Base-by-base conservation (phyloP, 2,329 filamentous ascomycete genomes). In the Rutstroemia sp. region DNA sequence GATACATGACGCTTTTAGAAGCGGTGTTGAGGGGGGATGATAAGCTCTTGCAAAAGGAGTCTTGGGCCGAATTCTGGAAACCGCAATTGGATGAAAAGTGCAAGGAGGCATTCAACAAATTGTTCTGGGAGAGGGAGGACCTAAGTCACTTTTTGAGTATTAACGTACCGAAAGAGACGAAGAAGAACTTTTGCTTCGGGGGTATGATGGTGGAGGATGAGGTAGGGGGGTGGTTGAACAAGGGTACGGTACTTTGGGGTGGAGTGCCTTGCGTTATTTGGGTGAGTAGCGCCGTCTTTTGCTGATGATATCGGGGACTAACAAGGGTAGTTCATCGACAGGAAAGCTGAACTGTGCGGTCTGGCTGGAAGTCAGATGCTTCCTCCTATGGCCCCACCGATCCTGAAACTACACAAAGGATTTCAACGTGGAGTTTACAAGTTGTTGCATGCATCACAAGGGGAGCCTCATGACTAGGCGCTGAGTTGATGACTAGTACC, bases 11-110 rank as follows among this genome's bases (percentile, higher is more conserved):
- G 47, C 61, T 82, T 2, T 61, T 78, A 3, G 69, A 68, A 4
- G 77, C 75, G 2, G 63, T 83, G 1, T 69, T 80, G 0, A 64
- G 68, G 2, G 73, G 80, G 47, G 78, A 82, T 54, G 75, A 72
- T 5, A 75, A 71, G 37, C 59, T 82, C 0, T 70, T 82, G 9
- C 70, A 67, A 3, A 16, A 12, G 12, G 25, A 25, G 14, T 47
- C 44, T 6, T 47, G 21, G 19, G 16, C 19, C n/a, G 44, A 47
- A 16, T 16, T 47, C n/a, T 30, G 19, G 10, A 47, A 25, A n/a
- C 44, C 44, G 16, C 44, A 47, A n/a, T 23, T 47, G 9, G 16
- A 47, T 27, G 44, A 47, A n/a, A 12, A 23, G 21, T 47, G 44
- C 19, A 21, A 47, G 16, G 19, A 47, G 44, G 44, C 44, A 1